These are phyloP conservation scores for Melastoma malabathricum DNA, from an alignment of 345 rosid species.

Conservation along the genomic window DNA sequence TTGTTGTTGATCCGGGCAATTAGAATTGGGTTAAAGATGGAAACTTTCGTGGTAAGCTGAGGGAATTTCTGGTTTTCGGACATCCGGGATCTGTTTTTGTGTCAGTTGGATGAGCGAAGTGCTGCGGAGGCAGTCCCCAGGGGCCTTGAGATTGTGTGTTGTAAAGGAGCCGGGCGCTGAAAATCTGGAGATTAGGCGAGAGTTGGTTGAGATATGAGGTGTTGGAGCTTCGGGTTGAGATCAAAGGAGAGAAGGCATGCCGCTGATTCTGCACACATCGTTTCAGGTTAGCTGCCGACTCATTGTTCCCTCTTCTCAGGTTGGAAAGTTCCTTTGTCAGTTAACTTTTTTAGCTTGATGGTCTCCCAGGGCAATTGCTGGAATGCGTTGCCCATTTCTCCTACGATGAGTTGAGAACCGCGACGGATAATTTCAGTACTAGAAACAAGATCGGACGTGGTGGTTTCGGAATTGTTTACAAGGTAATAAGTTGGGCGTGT, in stretches of 20 bases:
- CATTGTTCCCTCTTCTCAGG: not conserved
- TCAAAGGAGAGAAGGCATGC: not conserved
- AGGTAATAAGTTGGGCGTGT: constrained; percentile 20
- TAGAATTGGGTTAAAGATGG: too few species aligned
- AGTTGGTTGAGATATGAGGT: constrained; percentile 6
- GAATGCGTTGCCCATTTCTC: constrained; percentile 25
- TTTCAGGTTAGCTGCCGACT: constrained; percentile 5
- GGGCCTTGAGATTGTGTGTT: too few species aligned
- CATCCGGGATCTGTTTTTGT: too few species aligned
- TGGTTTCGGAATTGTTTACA: constrained; percentile 52
- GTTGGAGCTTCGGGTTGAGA: constrained; percentile 5
- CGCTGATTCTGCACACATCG: constrained; percentile 1
- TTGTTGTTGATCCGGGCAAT: too few species aligned
- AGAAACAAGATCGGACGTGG: constrained; percentile 41
- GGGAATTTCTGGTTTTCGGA: too few species aligned
- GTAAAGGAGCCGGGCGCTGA: too few species aligned
- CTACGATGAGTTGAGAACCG: constrained; percentile 23
- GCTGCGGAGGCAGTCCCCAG: too few species aligned
- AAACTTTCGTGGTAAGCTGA: too few species aligned
- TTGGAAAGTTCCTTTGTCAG: not conserved
- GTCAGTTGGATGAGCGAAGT: too few species aligned
- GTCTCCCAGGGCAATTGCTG: constrained; percentile 20
- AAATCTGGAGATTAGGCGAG: too few species aligned
- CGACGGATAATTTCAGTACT: constrained; percentile 31
- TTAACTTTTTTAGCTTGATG: not conserved